Evolutionary conservation across 306 rosid genomes (phyloP), one percentile per base, ranked within the genome.

Genomic region (Cucumis cinereus): DNA sequence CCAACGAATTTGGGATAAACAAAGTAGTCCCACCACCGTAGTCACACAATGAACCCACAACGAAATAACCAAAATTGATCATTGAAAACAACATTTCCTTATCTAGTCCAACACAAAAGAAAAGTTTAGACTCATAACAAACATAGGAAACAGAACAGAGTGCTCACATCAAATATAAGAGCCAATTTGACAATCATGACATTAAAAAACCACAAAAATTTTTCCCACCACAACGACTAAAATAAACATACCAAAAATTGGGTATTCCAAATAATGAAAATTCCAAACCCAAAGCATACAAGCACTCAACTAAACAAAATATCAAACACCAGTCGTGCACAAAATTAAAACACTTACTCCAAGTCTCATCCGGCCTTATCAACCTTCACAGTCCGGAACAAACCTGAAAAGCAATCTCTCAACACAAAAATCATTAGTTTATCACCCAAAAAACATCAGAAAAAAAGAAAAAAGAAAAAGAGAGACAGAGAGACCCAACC

Each of bases 321-420:
- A 53, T 17, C 41, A 47, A 43, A 56, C 28, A 61, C 73, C 79
- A 43, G 10, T 14, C 73, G 55, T 77, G 73, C 79, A 49, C n/a
- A 75, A 40, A 58, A 75, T 13, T 30, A 45, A 45, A 50, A 76
- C 17, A 10, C 54, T 57, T 12, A 49, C 66, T 35, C 61, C 45
- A 10, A 64, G 0, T 7, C 1, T 26, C 7, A 1, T 7, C 23
- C 68, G 22, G 30, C 12, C 68, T 61, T 7, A 8, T 35, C 47
- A 19, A 20, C 70, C 47, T 11, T 28, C 16, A 7, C 38, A 71
- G 17, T 17, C 43, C 36, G 30, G 56, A 11, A 23, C 7, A 12
- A n/a, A 14, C 28, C 73, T n/a, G 26, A 0, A 23, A 57, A 23
- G 11, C 22, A 62, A 33, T 30, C 41, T 62, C 43, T 16, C 3